A percentile compares a stretch with the other conserved stretches of the same genome.
Evolutionary conservation across 177 flowering plant genomes (phyloP).

Genomic region (Vitis hybrid): DNA sequence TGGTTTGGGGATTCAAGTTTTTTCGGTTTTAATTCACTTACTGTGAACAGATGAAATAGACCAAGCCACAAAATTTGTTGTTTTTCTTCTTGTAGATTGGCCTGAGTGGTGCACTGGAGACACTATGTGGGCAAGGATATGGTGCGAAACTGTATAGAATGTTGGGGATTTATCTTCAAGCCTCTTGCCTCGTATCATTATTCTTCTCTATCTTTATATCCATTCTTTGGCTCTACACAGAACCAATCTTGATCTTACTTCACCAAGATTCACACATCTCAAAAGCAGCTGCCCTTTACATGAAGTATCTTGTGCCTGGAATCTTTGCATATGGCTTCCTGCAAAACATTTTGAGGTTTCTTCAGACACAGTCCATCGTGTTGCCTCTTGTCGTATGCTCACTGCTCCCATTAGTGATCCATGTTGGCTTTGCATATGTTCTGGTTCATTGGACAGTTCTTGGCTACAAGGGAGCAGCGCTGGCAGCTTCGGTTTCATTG

Average conservation of each 20-base stretch:
- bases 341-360: constrained; percentile 75
- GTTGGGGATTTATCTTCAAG: constrained; percentile 77
- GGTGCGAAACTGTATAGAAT: constrained; percentile 66
- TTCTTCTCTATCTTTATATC: constrained; percentile 51
- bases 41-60: too few species aligned
- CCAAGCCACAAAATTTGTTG: neutral
- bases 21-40: neutral
- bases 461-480: constrained; percentile 65
- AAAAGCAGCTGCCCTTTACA: constrained; percentile 50
- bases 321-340: constrained; percentile 69
- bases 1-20: too few species aligned
- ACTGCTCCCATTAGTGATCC: constrained; percentile 42
- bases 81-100: constrained; percentile 50
- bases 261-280: constrained; percentile 67
- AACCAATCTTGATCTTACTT: constrained; percentile 50
- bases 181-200: constrained; percentile 62
- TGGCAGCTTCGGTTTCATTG: constrained; percentile 64
- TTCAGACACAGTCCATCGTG: constrained; percentile 71
- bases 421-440: constrained; percentile 55
- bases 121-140: constrained; percentile 90
- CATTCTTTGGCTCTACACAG: constrained; percentile 71
- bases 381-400: constrained; percentile 64
- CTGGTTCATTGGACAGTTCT: constrained; percentile 52
- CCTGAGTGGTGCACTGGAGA: constrained; percentile 85
- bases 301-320: constrained; percentile 65